phyloP scores from a whole-genome alignment of 164 flowering plant genomes.

The Chloranthus sessilifolius region DNA sequence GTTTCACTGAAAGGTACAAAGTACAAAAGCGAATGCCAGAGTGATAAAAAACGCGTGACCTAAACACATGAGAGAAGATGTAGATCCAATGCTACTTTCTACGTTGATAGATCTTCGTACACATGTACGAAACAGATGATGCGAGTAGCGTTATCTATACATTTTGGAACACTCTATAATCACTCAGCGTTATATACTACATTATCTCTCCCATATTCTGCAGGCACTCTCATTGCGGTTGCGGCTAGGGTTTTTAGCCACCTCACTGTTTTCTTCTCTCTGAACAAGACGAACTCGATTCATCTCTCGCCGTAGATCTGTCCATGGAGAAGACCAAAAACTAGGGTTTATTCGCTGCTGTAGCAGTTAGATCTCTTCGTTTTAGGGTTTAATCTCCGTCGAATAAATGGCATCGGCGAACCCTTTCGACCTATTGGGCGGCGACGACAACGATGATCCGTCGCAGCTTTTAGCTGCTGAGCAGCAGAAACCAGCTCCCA shows the following conservation, averaged over 20 bases:
- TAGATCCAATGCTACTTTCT: too few species aligned
- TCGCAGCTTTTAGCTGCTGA: conserved; percentile 52
- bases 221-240: not conserved
- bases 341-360: conserved; percentile 14
- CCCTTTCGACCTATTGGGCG: conserved; percentile 73
- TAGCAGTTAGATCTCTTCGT: not conserved
- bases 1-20: too few species aligned
- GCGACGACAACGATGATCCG: conserved; percentile 68
- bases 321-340: conserved; percentile 1
- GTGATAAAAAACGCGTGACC: too few species aligned
- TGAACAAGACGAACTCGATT: not conserved
- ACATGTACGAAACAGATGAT: too few species aligned
- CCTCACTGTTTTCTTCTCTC: not conserved
- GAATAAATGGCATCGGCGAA: conserved; percentile 26
- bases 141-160: too few species aligned
- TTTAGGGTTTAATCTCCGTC: not conserved
- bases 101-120: too few species aligned
- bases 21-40: too few species aligned
- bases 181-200: too few species aligned
- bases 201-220: too few species aligned
- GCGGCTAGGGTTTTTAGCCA: conserved; percentile 23
- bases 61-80: too few species aligned
- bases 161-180: too few species aligned
- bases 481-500: conserved; percentile 24
- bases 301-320: not conserved